Evolutionary conservation across 1,139 yeast species (phyloP), one percentile per base, ranked within the genome.

Genomic region (Sugiyamaella castrensis): DNA sequence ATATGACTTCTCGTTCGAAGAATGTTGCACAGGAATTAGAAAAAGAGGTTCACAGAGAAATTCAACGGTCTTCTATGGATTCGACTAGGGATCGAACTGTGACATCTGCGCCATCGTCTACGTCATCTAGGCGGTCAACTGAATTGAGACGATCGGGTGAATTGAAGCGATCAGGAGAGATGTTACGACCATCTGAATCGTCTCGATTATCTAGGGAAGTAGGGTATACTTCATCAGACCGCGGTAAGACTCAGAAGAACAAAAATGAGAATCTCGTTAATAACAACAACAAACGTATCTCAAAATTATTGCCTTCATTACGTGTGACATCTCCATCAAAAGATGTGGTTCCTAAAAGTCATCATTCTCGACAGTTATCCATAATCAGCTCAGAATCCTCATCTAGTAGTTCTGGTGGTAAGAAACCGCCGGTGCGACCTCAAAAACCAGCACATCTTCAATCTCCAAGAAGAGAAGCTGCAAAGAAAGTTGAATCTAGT

Each of bases 371-470:
- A n/a, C 57, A 57, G 47, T 48, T 56, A 33, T 56, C 63, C 11
- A 54, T 46, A 12, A 60, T 58, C 35, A 54, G 62, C 16, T 54
- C 59, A 4, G 55, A 47, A 24, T 47, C 52, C 9, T 54, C 62
- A n/a, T 42, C 48, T 37, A 47, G 56, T 37, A 46, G 45, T 12
- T 55, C 49, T 16, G 43, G 51, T 36, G 35, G 48, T 13, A 48
- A 48, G 13, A 45, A 53, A 31, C 58, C 58, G 56, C 72, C 72
- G 31, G 78, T 82, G 4, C 85, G 85, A 9, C 83, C 85, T 11
- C 72, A 70, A 53, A 82, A 82, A 55, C 88, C 89, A 1, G 61
- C 62, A 3, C 77, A 79, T 60, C 69, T 82, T 54, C 77, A 77
- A 58, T 56, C 62, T 10, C 62, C 64, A 8, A 47, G 55, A 27